Base-by-base conservation (phyloP, 129 eudicot species). In the Chrysanthemum seticuspe region DNA sequence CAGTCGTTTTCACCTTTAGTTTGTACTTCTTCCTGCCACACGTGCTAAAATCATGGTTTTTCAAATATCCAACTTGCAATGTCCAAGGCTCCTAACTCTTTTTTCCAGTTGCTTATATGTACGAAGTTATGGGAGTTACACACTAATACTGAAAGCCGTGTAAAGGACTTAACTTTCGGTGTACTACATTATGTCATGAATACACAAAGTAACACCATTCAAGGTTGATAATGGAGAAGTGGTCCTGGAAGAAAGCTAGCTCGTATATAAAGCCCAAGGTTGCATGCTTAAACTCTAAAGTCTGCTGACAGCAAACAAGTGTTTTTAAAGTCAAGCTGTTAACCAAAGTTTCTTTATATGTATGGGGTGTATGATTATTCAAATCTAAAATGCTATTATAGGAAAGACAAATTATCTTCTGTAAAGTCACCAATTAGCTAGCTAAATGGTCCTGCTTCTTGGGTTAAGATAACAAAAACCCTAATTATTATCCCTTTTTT, bases 331-430 rank as follows among this genome's bases (percentile, higher is more conserved):
- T 65, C 29, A 65, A 45, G 73, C 25, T 68, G 3, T 19, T 74
- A 56, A 58, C 13, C 48, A 78, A 64, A 31, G 18, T 64, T 71
- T 71, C 53, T 78, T 71, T 55, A 63, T 14, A 57, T 71, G 82
- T 78, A 78, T 78, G 82, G 82, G 82, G 27, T 71, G 72, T 31
- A 78, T 65, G 73, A 78, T 78, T 78, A 78, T 78, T 78, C 82
- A 71, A 78, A 78, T 78, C 73, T 72, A 56, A 44, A 54, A 53
- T 75, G 49, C 47, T 10, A 48, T 53, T 78, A 54, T 64, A 65
- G 70, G 70, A 76, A 68, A 69, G 54, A 60, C 64, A 76, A 60
- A 70, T 69, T 60, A 60, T 69, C 70, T 10, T 77, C 71, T 77
- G 75, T 69, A 69, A 77, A 69, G 81, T 69, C 48, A 77, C 65